Evolutionary conservation across 1,139 yeast genomes (phyloP).

Genomic region (Cylindricascospora bacillispora): DNA sequence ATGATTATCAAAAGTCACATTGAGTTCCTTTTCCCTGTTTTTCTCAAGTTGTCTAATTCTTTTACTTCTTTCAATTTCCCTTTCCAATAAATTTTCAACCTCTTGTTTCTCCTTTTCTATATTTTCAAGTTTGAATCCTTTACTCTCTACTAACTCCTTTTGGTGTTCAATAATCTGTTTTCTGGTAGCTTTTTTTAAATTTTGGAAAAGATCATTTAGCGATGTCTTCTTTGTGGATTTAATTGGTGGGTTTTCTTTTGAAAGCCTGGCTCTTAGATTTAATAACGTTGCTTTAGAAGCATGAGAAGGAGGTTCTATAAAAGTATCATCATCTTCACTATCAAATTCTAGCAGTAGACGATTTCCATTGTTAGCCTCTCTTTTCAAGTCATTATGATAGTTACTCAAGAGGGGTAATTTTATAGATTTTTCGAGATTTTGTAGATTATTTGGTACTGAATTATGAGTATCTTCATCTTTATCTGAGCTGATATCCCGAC

Average conservation of each 20-base stretch:
- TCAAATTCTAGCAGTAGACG: conserved; percentile 12
- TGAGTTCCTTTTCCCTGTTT: conserved; percentile 27
- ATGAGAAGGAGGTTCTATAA: conserved; percentile 6
- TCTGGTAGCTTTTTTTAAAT: conserved; percentile 23
- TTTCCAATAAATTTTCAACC: conserved; percentile 43
- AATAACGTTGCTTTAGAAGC: conserved; percentile 27
- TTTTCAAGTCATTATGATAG: conserved; percentile 14
- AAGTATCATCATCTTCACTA: conserved; percentile 5
- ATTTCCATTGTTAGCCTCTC: conserved; percentile 6
- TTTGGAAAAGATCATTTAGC: conserved; percentile 16
- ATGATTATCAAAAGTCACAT: conserved; percentile 7
- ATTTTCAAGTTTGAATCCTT: conserved; percentile 20
- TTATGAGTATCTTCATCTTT: too few relatives aligned
- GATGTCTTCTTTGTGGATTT: conserved; percentile 10
- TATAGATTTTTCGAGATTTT: neutral
- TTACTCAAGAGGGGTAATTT: conserved; percentile 6
- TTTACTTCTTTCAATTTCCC: conserved; percentile 45
- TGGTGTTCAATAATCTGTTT: conserved; percentile 25
- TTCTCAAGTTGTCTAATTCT: conserved; percentile 41
- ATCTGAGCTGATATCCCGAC: too few relatives aligned
- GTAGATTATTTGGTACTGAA: conserved; percentile 6
- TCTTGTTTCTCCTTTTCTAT: conserved; percentile 24
- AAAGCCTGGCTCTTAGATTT: conserved; percentile 26
- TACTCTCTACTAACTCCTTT: conserved; percentile 15
- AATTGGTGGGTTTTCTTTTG: conserved; percentile 16